Evolutionary conservation across 108 stramenopile genomes (phyloP), one percentile per base, ranked within the genome.

Genomic region (Aurantiochytrium sp.): DNA sequence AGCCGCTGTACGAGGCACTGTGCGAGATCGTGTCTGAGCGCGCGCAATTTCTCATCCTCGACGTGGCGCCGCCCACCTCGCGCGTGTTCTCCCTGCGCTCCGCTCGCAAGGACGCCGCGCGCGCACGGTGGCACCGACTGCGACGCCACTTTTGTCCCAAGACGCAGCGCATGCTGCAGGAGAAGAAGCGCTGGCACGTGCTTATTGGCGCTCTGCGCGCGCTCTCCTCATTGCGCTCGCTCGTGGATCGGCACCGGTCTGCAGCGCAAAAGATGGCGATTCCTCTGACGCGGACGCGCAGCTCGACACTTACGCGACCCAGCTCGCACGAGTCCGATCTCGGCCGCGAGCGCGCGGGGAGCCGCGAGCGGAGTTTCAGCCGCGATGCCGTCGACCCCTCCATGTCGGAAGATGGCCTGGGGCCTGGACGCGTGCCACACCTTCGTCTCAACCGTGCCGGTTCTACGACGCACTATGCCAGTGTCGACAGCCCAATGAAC

Each of bases 81-180:
- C 73, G 73, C 24, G 30, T 81, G 36, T 27, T 81, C 1, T 81
- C 73, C 17, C 45, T 39, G 39, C 39, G 73, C 21, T 81, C 73
- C 8, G 73, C 73, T 12, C 6, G 39, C 12, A 12, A n/a, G 32
- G 73, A 81, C 24, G 73, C 73, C 19, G 73, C 73, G 0, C 73
- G 73, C 39, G 73, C 73, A 1, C 39, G 73, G 12, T 81, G 73
- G 73, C 73, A 81, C 24, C 73, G 73, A 6, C 73, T 81, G 39
- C 73, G 73, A 30, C 39, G 45, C n/a, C 73, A 81, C 45, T 81
- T 39, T 24, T 81, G 73, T 24, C 73, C 73, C 1, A 41, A 48
- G 30, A 81, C 73, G 6, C 73, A 81, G 45, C 73, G 45, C 39
- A 81, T 81, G 73, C 73, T 81, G 21, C 73, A 81, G 24, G 73